Conservation (phyloP, 768 basidiomycete genomes). For the Pleurotus ostreatus region DNA sequence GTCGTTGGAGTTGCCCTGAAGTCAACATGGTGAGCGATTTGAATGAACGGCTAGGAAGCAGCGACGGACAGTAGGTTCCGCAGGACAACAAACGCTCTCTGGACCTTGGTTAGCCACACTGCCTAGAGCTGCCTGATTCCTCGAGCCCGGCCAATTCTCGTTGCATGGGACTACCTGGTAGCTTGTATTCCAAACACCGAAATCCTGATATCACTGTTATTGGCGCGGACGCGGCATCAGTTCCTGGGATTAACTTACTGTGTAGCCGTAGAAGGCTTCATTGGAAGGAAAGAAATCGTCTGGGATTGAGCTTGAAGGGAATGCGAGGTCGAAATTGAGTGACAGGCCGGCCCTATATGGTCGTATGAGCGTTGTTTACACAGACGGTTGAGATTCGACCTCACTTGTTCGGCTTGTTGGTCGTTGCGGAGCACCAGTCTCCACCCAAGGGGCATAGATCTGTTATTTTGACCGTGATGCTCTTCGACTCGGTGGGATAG, state of each 20-base stretch:
- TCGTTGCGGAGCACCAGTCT: constrained; percentile 68
- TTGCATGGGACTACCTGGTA: constrained; percentile 65
- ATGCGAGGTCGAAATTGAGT: constrained; percentile 83
- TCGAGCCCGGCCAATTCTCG: constrained; percentile 59
- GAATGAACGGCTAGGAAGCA: neutral
- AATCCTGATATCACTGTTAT: constrained; percentile 46
- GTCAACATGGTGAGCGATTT: no score
- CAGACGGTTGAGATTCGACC: constrained; percentile 18
- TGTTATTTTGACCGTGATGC: constrained; percentile 72
- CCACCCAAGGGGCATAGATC: constrained; percentile 70
- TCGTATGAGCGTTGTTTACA: no score
- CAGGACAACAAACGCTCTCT: constrained; percentile 67
- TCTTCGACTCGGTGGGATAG: constrained; percentile 54
- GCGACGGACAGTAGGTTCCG: constrained; percentile 51
- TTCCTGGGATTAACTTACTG: neutral
- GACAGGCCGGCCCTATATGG: constrained; percentile 48
- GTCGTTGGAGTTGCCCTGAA: constrained; percentile 37
- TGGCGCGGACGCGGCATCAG: neutral
- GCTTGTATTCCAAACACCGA: constrained; percentile 82
- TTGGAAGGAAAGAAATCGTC: constrained; percentile 74
- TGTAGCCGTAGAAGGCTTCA: constrained; percentile 48
- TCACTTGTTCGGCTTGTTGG: constrained; percentile 58
- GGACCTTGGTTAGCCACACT: constrained; percentile 54
- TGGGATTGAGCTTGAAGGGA: constrained; percentile 68
- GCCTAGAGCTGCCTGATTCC: constrained; percentile 59